These are phyloP conservation scores for Apiospora aurea DNA, from an alignment of 2,329 filamentous ascomycete genomes.

Conservation along the genomic window DNA sequence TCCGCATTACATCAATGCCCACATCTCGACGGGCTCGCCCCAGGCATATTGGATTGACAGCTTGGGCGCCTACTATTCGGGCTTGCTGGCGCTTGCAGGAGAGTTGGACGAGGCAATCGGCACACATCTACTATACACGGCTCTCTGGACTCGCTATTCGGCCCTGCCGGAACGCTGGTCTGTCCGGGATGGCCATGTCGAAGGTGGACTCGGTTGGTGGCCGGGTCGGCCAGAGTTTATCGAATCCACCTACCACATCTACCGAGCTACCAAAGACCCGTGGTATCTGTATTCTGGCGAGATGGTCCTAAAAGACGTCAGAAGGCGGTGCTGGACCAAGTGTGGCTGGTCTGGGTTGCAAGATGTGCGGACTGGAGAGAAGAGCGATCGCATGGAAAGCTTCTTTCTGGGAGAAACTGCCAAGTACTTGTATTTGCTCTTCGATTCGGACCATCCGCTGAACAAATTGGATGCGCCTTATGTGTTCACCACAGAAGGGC, in stretches of 20 bases:
- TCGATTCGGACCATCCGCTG: slow-evolving; percentile 83
- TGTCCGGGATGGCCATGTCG: slow-evolving; percentile 80
- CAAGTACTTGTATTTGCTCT: slow-evolving; percentile 94
- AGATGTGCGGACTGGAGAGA: slow-evolving; percentile 81
- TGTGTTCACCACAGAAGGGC: slow-evolving; percentile 96
- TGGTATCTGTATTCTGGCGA: slow-evolving; percentile 97
- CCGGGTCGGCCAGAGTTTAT: slow-evolving; percentile 95
- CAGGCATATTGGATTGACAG: slow-evolving; percentile 96
- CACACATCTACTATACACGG: slow-evolving; percentile 88
- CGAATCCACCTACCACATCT: slow-evolving; percentile 96
- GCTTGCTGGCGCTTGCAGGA: slow-evolving; percentile 83
- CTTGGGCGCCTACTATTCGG: slow-evolving; percentile 93
- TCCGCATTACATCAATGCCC: slow-evolving; percentile 91
- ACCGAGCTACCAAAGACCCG: slow-evolving; percentile 88
- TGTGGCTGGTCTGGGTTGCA: slow-evolving; percentile 95
- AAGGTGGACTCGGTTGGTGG: slow-evolving; percentile 92
- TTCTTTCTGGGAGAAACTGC: slow-evolving; percentile 97
- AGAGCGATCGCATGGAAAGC: slow-evolving; percentile 96
- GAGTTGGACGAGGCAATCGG: slow-evolving; percentile 91
- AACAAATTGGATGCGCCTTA: slow-evolving; percentile 87
- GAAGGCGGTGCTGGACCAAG: slow-evolving; percentile 83
- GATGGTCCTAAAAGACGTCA: slow-evolving; percentile 91
- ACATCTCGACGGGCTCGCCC: slow-evolving; percentile 85
- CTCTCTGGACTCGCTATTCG: slow-evolving; percentile 93
- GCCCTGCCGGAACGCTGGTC: slow-evolving; percentile 96